A percentile compares a stretch with the other conserved stretches of the same genome.
Conservation (phyloP, 768 basidiomycete species). For the Trametes cingulata region DNA sequence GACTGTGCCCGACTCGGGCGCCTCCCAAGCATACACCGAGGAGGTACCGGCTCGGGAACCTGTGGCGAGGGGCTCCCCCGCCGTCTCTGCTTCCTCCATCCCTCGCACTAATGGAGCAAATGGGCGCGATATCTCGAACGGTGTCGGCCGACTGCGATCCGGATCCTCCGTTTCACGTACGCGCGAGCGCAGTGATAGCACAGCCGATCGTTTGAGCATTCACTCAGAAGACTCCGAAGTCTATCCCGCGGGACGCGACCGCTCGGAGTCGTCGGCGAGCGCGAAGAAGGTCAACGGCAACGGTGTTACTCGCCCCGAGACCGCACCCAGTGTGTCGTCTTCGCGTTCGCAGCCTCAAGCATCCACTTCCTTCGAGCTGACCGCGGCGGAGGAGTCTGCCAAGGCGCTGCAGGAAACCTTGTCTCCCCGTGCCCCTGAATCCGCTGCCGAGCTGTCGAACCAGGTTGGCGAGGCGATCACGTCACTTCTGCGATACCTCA, state of each 20-base stretch:
- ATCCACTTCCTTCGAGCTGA: constrained; percentile 34
- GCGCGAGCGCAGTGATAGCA: constrained; percentile 33
- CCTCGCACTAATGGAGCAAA: constrained; percentile 11
- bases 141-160: constrained; percentile 29
- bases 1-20: constrained; percentile 38
- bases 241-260: constrained; percentile 45
- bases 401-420: constrained; percentile 62
- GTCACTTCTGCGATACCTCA: constrained; percentile 62
- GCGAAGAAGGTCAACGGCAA: constrained; percentile 20
- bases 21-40: constrained; percentile 7
- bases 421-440: constrained; percentile 56
- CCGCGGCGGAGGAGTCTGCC: constrained; percentile 68
- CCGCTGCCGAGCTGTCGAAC: constrained; percentile 61
- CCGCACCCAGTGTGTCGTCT: background rate
- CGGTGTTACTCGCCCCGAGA: background rate
- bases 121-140: constrained; percentile 7
- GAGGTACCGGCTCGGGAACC: background rate
- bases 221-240: constrained; percentile 83
- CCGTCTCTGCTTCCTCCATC: background rate
- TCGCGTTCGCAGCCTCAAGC: constrained; percentile 17
- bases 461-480: constrained; percentile 60
- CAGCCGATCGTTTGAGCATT: constrained; percentile 54
- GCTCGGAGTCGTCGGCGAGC: constrained; percentile 21
- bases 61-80: background rate
- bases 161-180: constrained; percentile 37